Conservation (phyloP, 78 protist genomes). For the Pigoraptor vietnamica region DNA sequence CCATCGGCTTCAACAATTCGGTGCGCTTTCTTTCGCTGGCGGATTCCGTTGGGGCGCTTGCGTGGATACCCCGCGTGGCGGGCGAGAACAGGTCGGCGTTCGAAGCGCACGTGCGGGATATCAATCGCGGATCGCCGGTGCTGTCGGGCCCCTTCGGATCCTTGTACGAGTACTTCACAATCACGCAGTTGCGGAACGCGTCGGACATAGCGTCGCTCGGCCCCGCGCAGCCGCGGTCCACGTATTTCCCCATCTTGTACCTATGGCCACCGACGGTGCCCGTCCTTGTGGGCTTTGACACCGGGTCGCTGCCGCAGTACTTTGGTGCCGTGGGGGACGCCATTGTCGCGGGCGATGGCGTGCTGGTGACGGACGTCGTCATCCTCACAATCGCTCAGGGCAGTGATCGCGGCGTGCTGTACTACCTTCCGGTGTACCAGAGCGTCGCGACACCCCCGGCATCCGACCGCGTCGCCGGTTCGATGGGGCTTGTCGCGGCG, state of each 20-base stretch:
- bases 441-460: no score
- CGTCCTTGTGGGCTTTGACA: no score
- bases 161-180: neutral
- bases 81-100: neutral
- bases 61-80: neutral
- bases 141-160: neutral
- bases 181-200: neutral
- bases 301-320: no score
- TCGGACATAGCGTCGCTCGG: neutral
- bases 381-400: no score
- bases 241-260: neutral
- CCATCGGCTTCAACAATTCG: neutral
- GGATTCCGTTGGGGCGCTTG: neutral
- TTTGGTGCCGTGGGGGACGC: no score
- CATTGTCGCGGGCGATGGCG: no score
- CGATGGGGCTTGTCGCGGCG: no score
- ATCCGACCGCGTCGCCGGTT: no score
- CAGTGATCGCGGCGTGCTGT: no score
- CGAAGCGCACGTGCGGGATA: neutral
- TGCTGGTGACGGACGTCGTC: no score
- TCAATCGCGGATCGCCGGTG: neutral
- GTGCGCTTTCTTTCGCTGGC: neutral
- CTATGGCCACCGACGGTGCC: neutral
- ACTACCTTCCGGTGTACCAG: no score
- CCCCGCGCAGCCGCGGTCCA: neutral